These are phyloP conservation scores for Penstemon barbatus DNA, from an alignment of 257 asterid genomes.

Conservation along the genomic window DNA sequence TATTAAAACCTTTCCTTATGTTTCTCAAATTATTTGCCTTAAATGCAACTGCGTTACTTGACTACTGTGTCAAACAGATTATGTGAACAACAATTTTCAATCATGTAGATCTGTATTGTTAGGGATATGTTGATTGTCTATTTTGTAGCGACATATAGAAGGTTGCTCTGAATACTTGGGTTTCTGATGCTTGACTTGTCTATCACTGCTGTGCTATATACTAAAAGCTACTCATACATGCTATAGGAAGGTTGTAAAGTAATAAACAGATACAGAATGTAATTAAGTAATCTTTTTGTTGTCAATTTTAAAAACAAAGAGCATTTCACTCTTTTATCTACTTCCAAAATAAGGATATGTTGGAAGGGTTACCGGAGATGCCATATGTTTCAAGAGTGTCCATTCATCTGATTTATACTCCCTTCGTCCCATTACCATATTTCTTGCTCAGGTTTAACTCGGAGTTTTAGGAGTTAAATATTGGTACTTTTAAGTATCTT, in stretches of 20 bases:
- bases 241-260: slow-evolving; percentile 2
- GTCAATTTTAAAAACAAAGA: not conserved
- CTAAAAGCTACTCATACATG: not conserved
- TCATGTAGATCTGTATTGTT: not conserved
- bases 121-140: not conserved
- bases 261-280: not conserved
- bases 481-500: too few species aligned
- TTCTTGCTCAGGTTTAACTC: too few species aligned
- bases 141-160: not conserved
- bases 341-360: not conserved
- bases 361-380: not conserved
- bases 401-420: too few species aligned
- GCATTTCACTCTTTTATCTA: not conserved
- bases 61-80: not conserved
- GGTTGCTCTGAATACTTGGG: not conserved
- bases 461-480: too few species aligned
- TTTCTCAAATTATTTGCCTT: slow-evolving; percentile 7
- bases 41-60: slow-evolving; percentile 6
- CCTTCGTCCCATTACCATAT: too few species aligned
- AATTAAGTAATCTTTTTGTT: not conserved
- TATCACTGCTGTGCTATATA: not conserved
- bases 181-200: not conserved
- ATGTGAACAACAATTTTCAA: not conserved
- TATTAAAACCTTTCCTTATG: not conserved
- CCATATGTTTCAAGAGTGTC: not conserved